Evolutionary conservation across 345 rosid species (phyloP).

Genomic region (Gossypium stocksii): DNA sequence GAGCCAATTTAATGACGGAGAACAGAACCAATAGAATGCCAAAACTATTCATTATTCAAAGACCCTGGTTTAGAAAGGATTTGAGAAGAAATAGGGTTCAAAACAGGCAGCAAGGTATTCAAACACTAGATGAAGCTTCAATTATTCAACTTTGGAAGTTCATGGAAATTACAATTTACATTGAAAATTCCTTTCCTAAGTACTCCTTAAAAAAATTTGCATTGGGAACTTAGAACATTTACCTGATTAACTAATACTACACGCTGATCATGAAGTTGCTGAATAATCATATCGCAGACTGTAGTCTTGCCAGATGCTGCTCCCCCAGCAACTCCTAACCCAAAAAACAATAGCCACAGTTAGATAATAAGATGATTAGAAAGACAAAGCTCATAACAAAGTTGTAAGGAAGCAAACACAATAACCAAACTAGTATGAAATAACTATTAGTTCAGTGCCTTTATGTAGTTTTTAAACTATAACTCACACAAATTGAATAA

Average conservation of each 20-base stretch:
- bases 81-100: background rate
- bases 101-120: background rate
- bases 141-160: background rate
- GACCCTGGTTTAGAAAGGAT: background rate
- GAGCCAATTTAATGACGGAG: background rate
- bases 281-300: conserved; percentile 97
- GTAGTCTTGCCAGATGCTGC: conserved; percentile 98
- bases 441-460: background rate
- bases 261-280: conserved; percentile 98
- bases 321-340: conserved; percentile 92
- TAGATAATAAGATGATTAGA: background rate
- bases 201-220: background rate
- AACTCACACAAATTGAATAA: background rate
- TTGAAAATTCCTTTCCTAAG: background rate
- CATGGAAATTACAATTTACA: background rate
- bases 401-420: background rate
- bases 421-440: background rate
- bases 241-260: conserved; percentile 97
- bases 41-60: background rate
- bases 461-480: background rate
- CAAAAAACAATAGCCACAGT: background rate
- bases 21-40: background rate
- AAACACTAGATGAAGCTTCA: background rate
- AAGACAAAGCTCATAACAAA: background rate
- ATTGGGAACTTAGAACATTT: conserved; percentile 5